A percentile compares a stretch with the other conserved stretches of the same genome.
Conservation (phyloP, 345 rosid genomes). For the Nasturtium officinale region DNA sequence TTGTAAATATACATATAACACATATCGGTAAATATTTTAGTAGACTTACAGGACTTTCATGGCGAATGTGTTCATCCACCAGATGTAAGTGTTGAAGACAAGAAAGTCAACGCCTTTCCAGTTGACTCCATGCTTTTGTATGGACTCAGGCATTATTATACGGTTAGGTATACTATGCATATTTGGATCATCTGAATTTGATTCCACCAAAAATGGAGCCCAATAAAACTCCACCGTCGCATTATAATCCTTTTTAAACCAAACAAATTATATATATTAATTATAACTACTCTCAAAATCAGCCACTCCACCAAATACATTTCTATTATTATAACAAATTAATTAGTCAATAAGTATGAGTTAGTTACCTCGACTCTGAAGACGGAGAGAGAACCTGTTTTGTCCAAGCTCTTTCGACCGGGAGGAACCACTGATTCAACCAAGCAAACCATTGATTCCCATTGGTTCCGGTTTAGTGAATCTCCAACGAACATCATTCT, state of each 20-base stretch:
- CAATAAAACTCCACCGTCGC: slow-evolving; percentile 95
- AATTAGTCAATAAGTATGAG: background rate
- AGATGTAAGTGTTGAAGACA: slow-evolving; percentile 88
- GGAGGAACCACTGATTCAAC: slow-evolving; percentile 75
- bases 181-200: slow-evolving; percentile 87
- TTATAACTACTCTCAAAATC: slow-evolving; percentile 19
- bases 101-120: slow-evolving; percentile 88
- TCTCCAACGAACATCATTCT: slow-evolving; percentile 97
- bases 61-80: slow-evolving; percentile 94
- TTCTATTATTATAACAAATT: background rate
- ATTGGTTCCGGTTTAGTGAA: slow-evolving; percentile 88
- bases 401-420: slow-evolving; percentile 73
- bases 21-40: background rate
- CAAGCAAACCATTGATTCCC: slow-evolving; percentile 98
- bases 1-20: background rate
- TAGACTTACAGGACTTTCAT: slow-evolving; percentile 81
- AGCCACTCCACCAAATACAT: slow-evolving; percentile 10
- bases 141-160: slow-evolving; percentile 87
- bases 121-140: slow-evolving; percentile 70
- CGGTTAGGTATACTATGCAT: slow-evolving; percentile 83
- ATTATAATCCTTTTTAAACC: slow-evolving; percentile 69
- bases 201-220: slow-evolving; percentile 93
- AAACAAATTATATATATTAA: background rate
- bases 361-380: slow-evolving; percentile 69
- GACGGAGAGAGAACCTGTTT: slow-evolving; percentile 67